A percentile compares a stretch with the other conserved stretches of the same genome.
These are phyloP conservation scores for Mortierella sp. DNA, from an alignment of 371 early-diverging fungal species.

Conservation along the genomic window DNA sequence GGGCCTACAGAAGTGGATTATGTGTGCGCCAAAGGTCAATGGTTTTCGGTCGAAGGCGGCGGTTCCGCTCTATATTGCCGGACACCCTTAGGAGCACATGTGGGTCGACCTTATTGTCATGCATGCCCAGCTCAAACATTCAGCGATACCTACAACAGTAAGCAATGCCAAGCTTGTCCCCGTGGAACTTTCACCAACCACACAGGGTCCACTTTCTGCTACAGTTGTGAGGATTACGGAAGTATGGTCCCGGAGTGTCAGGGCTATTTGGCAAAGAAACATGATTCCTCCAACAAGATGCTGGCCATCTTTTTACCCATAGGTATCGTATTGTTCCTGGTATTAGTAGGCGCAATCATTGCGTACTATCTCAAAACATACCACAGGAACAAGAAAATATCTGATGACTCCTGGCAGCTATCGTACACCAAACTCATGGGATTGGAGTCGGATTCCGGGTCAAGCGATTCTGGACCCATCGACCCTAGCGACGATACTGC, in stretches of 20 bases:
- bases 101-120: constrained; percentile 29
- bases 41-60: constrained; percentile 5
- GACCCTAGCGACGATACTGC: constrained; percentile 22
- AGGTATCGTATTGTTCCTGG: constrained; percentile 22
- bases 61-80: constrained; percentile 24
- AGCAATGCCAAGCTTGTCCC: constrained; percentile 32
- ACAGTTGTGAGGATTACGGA: constrained; percentile 34
- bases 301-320: constrained; percentile 47
- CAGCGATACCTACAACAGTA: constrained; percentile 30
- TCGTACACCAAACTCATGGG: constrained; percentile 29
- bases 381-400: constrained; percentile 22
- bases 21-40: constrained; percentile 33
- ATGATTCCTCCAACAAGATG: constrained; percentile 6
- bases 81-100: constrained; percentile 8
- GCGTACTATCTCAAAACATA: constrained; percentile 30
- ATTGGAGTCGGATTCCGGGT: constrained; percentile 19
- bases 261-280: constrained; percentile 28
- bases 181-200: constrained; percentile 33
- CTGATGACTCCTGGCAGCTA: constrained; percentile 35
- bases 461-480: constrained; percentile 3
- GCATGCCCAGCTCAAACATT: constrained; percentile 24
- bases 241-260: constrained; percentile 6
- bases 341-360: background rate
- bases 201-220: constrained; percentile 27
- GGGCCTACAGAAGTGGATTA: constrained; percentile 30